phyloP scores from a whole-genome alignment of 139 green algal species.

The Gonium pectorale region DNA sequence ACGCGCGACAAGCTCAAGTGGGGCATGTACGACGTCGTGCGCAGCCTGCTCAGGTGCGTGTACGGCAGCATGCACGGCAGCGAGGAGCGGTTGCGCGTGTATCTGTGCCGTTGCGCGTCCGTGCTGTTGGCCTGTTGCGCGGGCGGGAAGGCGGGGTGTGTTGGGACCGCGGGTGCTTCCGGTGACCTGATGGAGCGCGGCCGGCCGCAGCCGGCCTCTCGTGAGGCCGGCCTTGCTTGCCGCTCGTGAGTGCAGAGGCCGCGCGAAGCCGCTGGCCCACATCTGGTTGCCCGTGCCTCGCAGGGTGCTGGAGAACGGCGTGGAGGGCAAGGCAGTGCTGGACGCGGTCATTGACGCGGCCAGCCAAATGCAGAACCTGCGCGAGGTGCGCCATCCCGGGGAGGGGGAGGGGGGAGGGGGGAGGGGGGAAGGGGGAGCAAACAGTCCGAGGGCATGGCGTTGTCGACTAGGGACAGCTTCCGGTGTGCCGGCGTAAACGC shows the following conservation, averaged over 20 bases:
- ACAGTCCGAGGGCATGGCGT: no score
- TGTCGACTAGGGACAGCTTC: no score
- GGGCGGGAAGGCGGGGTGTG: no score
- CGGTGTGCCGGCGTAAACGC: no score
- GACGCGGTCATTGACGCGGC: conserved; percentile 88
- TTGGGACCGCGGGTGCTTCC: no score
- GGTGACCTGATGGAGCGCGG: no score
- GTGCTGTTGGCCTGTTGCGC: no score
- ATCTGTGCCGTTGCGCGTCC: no score
- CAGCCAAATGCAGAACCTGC: conserved; percentile 87
- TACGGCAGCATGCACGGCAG: no score
- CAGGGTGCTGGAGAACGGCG: conserved; percentile 70
- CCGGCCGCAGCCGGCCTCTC: no score
- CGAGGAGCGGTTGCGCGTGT: neutral
- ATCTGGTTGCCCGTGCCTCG: neutral
- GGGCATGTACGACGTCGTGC: conserved; percentile 87
- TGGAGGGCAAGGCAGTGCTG: conserved; percentile 79
- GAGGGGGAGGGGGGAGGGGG: neutral
- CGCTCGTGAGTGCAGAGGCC: no score
- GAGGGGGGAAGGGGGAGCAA: neutral
- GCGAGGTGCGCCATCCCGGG: conserved; percentile 72
- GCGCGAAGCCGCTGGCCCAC: neutral
- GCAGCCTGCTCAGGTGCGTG: conserved; percentile 58
- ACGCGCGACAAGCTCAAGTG: conserved; percentile 65
- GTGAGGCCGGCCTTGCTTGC: no score